A percentile compares a stretch with the other conserved stretches of the same genome.
Conservation (phyloP, 805 yeast genomes). For the Starmerella etchellsii region DNA sequence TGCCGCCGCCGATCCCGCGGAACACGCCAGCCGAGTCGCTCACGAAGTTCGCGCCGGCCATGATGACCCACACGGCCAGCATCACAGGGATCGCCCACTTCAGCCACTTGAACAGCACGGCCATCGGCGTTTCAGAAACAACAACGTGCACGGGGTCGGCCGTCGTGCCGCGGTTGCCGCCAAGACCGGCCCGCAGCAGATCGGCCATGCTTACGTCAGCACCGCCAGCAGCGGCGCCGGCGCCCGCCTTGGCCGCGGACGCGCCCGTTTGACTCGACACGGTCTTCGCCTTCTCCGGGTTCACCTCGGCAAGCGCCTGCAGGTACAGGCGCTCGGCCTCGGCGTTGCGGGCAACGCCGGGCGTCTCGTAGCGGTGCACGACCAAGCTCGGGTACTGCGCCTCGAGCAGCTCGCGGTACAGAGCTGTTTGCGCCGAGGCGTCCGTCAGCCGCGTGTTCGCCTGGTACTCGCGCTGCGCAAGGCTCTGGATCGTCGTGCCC, state of each 20-base stretch:
- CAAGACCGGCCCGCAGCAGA: conserved; percentile 1
- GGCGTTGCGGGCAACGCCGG: conserved; percentile 74
- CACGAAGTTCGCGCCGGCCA: conserved; percentile 62
- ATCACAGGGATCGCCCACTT: conserved; percentile 80
- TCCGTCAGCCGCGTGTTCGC: conserved; percentile 68
- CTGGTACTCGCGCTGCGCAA: conserved; percentile 62
- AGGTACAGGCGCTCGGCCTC: conserved; percentile 70
- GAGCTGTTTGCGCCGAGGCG: conserved; percentile 66
- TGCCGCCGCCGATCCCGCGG: conserved; percentile 33
- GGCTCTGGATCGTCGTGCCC: conserved; percentile 26
- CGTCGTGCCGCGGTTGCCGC: conserved; percentile 23
- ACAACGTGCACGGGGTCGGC: conserved; percentile 87
- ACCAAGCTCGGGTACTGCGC: conserved; percentile 92
- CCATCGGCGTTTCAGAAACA: conserved; percentile 70
- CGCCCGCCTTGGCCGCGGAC: conserved; percentile 24
- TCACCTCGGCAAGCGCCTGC: conserved; percentile 67
- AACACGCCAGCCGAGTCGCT: conserved; percentile 74
- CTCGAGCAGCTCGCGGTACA: conserved; percentile 59
- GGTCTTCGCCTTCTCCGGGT: conserved; percentile 26
- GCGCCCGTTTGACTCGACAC: conserved; percentile 1
- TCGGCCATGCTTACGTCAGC: neutral
- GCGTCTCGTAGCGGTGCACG: conserved; percentile 84
- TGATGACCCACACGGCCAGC: conserved; percentile 64
- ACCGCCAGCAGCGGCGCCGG: conserved; percentile 19
- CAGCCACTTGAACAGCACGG: conserved; percentile 72